Base-by-base conservation (phyloP, 192 early-diverging fungal species). In the Coemansia sp. region DNA sequence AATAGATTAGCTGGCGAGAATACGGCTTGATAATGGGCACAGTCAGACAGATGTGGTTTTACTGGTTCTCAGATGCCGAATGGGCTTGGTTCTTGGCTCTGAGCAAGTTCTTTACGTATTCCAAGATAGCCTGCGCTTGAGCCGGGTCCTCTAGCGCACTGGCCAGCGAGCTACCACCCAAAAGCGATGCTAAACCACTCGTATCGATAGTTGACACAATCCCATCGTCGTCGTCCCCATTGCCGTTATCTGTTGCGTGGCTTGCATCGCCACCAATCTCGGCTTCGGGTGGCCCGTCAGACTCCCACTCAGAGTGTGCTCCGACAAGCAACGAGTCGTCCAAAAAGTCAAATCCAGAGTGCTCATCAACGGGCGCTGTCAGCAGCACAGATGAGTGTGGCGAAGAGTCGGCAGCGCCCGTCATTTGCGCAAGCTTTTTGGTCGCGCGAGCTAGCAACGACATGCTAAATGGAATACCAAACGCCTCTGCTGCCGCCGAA, bases 401-500 rank as follows among this genome's bases (percentile, higher is more conserved):
- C 5, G 50, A 28, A 7, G 48, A 39, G 20, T 36, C 45, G 33
- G 39, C 45, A 1, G 34, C 21, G 39, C 66, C 36, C 16, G 39
- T 23, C 0, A 42, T 11, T 35, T 16, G 63, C 23, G 59, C 51
- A 28, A 82, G 66, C 53, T 42, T 62, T 36, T 57, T 61, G 6
- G 67, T 48, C 10, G 74, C 79, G 38, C 53, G 35, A 3, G 60
- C 64, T 37, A 82, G 59, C 46, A 76, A 57, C 2, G 61, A 55
- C 34, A 48, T 70, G 65, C 67, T 76, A 46, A 82, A 82, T n/a
- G 70, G 70, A 58, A 82, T 82, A 13, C 79, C 79, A 70, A 82
- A 82, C n/a, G 79, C 79, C 56, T 76, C 73, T 10, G 79, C 79
- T 8, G 79, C 79, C 1, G 79, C 76, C 3, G 79, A 76, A 61